Evolutionary conservation across 495 filamentous ascomycete genomes (phyloP).

Genomic region (Bacidia rubella): DNA sequence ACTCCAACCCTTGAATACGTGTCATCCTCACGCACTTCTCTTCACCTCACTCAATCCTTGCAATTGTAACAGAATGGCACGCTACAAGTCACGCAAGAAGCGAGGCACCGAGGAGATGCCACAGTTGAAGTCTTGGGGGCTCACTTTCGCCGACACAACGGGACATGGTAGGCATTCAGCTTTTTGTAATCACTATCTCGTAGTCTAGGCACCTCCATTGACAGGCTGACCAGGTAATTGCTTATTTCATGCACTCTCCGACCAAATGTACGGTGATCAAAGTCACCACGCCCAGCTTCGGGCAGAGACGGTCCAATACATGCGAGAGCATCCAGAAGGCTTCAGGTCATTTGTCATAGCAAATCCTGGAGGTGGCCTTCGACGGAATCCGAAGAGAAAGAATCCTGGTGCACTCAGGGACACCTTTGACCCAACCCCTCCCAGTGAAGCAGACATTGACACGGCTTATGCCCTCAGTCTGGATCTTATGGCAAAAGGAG

Average conservation of each 20-base stretch:
- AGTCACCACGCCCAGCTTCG: slow-evolving; percentile 46
- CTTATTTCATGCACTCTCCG: slow-evolving; percentile 63
- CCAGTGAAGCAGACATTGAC: slow-evolving; percentile 45
- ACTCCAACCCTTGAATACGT: background rate
- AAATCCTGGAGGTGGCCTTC: slow-evolving; percentile 40
- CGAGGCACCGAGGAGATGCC: slow-evolving; percentile 33
- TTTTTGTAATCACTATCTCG: too few species aligned
- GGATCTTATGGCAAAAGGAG: slow-evolving; percentile 43
- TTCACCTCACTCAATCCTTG: slow-evolving; percentile 1
- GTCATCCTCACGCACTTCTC: background rate
- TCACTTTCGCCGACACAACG: slow-evolving; percentile 36
- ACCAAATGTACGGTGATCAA: slow-evolving; percentile 58
- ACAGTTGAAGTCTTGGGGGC: slow-evolving; percentile 31
- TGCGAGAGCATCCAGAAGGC: slow-evolving; percentile 43
- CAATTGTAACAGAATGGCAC: slow-evolving; percentile 18
- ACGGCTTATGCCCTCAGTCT: slow-evolving; percentile 50
- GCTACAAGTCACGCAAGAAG: slow-evolving; percentile 17
- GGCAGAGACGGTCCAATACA: slow-evolving; percentile 45
- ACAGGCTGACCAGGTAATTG: slow-evolving; percentile 45
- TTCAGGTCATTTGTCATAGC: slow-evolving; percentile 57
- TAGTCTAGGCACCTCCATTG: slow-evolving; percentile 5
- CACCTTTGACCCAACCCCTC: slow-evolving; percentile 24
- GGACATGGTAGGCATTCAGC: slow-evolving; percentile 33
- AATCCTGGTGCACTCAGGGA: slow-evolving; percentile 33
- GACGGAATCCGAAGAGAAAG: slow-evolving; percentile 50